Base-by-base conservation (phyloP, 192 early-diverging fungal species). In the Paraglomus brasilianum region DNA sequence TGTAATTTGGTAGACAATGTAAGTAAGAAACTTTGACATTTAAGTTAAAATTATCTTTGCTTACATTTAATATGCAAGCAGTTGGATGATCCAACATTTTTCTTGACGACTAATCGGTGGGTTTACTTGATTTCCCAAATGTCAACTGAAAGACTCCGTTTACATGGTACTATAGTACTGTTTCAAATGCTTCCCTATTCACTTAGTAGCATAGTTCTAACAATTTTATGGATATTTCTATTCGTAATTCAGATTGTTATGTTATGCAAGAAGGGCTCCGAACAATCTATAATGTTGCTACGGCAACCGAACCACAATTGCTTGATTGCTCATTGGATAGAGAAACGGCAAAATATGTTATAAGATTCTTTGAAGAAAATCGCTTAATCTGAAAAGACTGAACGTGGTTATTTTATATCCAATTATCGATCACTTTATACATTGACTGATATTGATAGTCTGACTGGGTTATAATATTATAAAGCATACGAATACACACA, bases 221-320 rank as follows among this genome's bases (percentile, higher is more conserved):
- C 30, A 30, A 30, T 30, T 30, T 30, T 30, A 30, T 30, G n/a
- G n/a, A n/a, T n/a, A n/a, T n/a, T n/a, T n/a, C n/a, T 0, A 51
- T 66, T 41, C 24, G 17, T 52, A 43, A 56, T 13, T 6, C 58
- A 69, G 67, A 69, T 57, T 69, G 67, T n/a, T 69, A 69, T 46
- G 22, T 69, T 17, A 22, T 69, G 5, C 67, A 69, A 38, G 67
- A 69, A 69, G 42, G 43, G 19, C 40, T 69, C 14, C 55, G 46
- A 41, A 58, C 45, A 5, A 55, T 69, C 15, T 47, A 58, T 30
- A 69, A 69, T 39, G 58, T 69, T 4, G 15, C 67, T 3, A 46
- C 41, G 10, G 40, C 67, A 19, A 69, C 67, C 7, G 24, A 45
- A n/a, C 24, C 67, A 10, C 67, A 69, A 44, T 69, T 69, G 48